Conservation (phyloP, 768 basidiomycete species). For the Porphyrellus cyaneotinctus region DNA sequence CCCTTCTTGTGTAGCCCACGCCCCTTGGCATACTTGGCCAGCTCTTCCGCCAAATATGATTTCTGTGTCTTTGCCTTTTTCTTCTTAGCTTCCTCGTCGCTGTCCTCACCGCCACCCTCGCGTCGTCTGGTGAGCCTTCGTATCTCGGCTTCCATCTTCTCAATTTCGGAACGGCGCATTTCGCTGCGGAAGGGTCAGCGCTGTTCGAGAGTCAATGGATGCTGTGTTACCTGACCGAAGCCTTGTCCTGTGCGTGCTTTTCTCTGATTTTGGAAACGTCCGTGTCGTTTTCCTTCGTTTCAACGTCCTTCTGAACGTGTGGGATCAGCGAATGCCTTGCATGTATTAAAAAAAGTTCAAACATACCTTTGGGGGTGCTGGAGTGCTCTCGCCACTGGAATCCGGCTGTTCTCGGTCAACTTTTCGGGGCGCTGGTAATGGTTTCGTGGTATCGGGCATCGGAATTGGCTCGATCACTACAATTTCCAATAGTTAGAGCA, state of each 20-base stretch:
- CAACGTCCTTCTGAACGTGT: slow-evolving; percentile 1
- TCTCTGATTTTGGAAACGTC: slow-evolving; percentile 74
- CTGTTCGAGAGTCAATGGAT: neutral
- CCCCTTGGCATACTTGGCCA: slow-evolving; percentile 73
- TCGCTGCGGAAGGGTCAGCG: slow-evolving; percentile 37
- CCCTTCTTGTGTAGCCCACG: slow-evolving; percentile 54
- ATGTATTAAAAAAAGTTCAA: neutral
- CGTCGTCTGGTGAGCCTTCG: slow-evolving; percentile 66
- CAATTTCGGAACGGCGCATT: slow-evolving; percentile 70
- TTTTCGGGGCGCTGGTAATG: slow-evolving; percentile 1
- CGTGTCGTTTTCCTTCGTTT: slow-evolving; percentile 24
- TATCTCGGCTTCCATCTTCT: slow-evolving; percentile 85
- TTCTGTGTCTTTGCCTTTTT: slow-evolving; percentile 54
- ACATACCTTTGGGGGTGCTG: slow-evolving; percentile 19
- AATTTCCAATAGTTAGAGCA: neutral
- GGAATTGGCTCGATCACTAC: slow-evolving; percentile 22
- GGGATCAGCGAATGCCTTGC: neutral
- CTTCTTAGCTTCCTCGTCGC: slow-evolving; percentile 58
- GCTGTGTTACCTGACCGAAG: slow-evolving; percentile 48
- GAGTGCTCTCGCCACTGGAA: neutral
- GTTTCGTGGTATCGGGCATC: slow-evolving; percentile 7
- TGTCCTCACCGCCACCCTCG: slow-evolving; percentile 51
- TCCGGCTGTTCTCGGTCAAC: slow-evolving; percentile 1
- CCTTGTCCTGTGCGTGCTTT: slow-evolving; percentile 69
- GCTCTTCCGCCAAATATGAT: slow-evolving; percentile 76